phyloP scores from a whole-genome alignment of 2,329 filamentous ascomycete genomes.

The Didymella sp. region DNA sequence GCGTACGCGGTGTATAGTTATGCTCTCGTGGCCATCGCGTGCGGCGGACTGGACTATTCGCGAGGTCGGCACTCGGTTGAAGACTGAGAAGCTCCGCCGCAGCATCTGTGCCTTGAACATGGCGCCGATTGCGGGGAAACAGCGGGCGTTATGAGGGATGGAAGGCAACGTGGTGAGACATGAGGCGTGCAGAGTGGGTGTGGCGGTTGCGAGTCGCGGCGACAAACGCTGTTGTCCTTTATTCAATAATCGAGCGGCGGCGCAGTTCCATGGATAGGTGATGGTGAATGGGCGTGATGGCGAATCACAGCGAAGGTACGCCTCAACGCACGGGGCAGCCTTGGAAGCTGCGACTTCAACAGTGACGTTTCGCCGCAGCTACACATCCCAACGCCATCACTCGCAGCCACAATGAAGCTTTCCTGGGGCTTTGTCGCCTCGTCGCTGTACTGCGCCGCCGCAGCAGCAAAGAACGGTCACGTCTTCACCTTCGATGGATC shows the following conservation, averaged over 20 bases:
- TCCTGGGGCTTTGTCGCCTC: constrained; percentile 50
- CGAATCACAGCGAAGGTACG: constrained; percentile 11
- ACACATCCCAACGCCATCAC: constrained; percentile 30
- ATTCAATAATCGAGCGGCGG: constrained; percentile 6
- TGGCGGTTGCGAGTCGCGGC: background rate
- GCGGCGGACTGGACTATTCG: constrained; percentile 36
- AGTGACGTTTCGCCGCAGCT: constrained; percentile 27
- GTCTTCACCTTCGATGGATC: constrained; percentile 49
- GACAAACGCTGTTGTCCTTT: background rate
- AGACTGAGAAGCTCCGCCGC: constrained; percentile 49
- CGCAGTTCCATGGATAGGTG: constrained; percentile 1
- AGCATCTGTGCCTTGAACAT: constrained; percentile 51
- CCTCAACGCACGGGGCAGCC: constrained; percentile 5
- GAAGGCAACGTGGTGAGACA: constrained; percentile 25
- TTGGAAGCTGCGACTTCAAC: constrained; percentile 16
- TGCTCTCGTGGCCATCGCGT: constrained; percentile 40
- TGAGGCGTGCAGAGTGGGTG: constrained; percentile 18
- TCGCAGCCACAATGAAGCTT: constrained; percentile 54
- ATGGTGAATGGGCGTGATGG: constrained; percentile 1
- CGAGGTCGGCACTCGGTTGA: constrained; percentile 33
- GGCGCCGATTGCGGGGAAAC: constrained; percentile 29
- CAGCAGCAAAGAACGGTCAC: constrained; percentile 41
- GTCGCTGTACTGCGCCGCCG: constrained; percentile 49
- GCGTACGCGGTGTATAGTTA: constrained; percentile 51
- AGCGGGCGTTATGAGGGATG: constrained; percentile 22